Evolutionary conservation across 352 stramenopile species (phyloP).

Genomic region (Phytophthora cryptogea): DNA sequence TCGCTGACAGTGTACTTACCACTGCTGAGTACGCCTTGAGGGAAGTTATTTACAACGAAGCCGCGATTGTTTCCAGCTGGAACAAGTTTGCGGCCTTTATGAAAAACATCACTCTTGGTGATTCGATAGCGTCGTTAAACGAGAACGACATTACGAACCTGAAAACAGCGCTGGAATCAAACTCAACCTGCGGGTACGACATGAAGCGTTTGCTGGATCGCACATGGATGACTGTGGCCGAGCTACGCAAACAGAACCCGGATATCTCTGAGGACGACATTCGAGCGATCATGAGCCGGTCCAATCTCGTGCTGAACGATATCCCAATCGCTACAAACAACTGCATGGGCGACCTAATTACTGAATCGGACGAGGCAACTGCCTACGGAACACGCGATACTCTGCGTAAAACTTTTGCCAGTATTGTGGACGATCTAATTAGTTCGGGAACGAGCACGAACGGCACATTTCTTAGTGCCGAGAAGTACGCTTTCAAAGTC

Average conservation of each 20-base stretch:
- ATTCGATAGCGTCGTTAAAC: conserved; percentile 18
- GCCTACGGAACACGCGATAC: conserved; percentile 41
- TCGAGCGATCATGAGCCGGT: conserved; percentile 40
- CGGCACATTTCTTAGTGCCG: conserved; percentile 32
- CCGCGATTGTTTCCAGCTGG: conserved; percentile 37
- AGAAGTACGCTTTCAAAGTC: conserved; percentile 46
- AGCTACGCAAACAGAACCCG: conserved; percentile 27
- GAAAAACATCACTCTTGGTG: conserved; percentile 35
- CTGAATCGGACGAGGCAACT: conserved; percentile 18
- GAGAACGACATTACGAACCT: conserved; percentile 26
- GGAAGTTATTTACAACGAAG: conserved; percentile 39
- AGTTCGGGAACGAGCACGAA: conserved; percentile 38
- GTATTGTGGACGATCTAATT: conserved; percentile 52
- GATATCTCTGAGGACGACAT: conserved; percentile 37
- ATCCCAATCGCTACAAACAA: conserved; percentile 52
- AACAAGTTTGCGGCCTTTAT: conserved; percentile 35
- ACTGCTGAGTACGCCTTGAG: conserved; percentile 38
- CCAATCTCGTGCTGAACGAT: conserved; percentile 51
- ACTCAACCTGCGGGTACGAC: conserved; percentile 38
- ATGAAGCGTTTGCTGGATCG: conserved; percentile 40
- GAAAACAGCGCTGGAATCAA: conserved; percentile 32
- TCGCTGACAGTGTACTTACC: conserved; percentile 36
- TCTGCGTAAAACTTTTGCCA: conserved; percentile 51
- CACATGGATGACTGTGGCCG: conserved; percentile 40
- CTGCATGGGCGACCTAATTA: conserved; percentile 37